These are phyloP conservation scores for Pseudevernia furfuracea DNA, from an alignment of 495 filamentous ascomycete species.

Conservation along the genomic window DNA sequence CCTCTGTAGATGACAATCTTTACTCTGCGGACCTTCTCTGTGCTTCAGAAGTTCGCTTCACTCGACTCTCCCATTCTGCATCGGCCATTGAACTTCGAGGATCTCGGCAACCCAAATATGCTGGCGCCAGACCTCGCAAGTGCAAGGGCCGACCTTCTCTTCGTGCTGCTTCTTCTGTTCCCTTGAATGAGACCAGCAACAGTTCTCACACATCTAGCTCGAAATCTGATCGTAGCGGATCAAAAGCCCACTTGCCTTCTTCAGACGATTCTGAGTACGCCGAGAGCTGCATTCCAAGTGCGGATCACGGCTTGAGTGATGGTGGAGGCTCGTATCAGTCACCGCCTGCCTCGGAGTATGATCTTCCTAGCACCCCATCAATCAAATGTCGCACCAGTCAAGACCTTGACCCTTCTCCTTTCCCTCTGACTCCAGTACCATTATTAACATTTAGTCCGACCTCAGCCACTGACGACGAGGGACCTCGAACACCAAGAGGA, in stretches of 20 bases:
- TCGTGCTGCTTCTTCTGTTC: background rate
- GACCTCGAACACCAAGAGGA: constrained; percentile 7
- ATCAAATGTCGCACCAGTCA: background rate
- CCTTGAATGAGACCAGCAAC: background rate
- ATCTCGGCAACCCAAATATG: background rate
- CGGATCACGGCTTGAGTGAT: background rate
- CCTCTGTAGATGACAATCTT: constrained; percentile 18
- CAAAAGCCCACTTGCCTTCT: background rate
- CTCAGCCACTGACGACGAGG: background rate
- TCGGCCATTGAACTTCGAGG: constrained; percentile 14
- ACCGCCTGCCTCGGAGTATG: background rate
- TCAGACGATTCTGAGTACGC: background rate
- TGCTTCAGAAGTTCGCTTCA: background rate
- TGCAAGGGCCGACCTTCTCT: background rate
- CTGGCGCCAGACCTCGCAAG: constrained; percentile 2
- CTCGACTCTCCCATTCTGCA: constrained; percentile 9
- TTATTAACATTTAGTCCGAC: background rate
- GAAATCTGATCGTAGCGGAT: background rate
- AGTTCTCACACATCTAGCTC: background rate
- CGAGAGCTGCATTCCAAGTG: background rate
- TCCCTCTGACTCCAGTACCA: constrained; percentile 20
- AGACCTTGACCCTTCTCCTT: constrained; percentile 16
- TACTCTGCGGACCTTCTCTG: background rate
- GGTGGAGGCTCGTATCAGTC: constrained; percentile 3
- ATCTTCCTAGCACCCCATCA: background rate